Evolutionary conservation across 805 yeast genomes (phyloP), one percentile per base, ranked within the genome.

Genomic region (Wickerhamomyces canadensis): DNA sequence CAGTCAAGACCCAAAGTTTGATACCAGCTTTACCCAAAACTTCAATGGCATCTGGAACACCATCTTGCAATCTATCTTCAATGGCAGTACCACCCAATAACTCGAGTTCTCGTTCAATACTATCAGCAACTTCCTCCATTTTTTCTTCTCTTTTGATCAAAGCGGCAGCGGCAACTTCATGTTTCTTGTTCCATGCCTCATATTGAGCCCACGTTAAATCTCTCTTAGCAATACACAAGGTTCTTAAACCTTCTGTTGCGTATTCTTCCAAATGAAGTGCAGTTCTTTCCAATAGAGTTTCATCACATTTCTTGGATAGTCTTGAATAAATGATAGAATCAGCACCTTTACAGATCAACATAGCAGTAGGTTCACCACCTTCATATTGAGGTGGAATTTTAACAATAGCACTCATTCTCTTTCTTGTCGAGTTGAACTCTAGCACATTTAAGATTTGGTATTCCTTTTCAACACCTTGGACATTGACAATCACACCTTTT

Each of bases 11-110:
- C 94, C 94, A 84, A 36, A 84, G 63, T 57, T 84, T 84, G 38
- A 84, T 80, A 56, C 94, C 93, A 7, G 93, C 93, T 45, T 76
- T 67, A 13, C 75, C 83, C 38, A 84, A 64, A 6, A 78, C 55
- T 7, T 79, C 74, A 52, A 84, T 84, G 13, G 91, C 74, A 49
- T 83, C 93, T 3, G 93, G 91, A 37, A 84, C 94, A 63, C 93
- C 93, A 49, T 81, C 87, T 60, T 84, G 94, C 43, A 84, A 63
- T 55, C 88, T 69, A 65, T 84, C 94, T 58, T 84, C 94, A 58
- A 84, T 84, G n/a, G 93, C 93, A 33, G 93, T 84, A 46, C 91
- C 93, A 51, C 94, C 94, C 22, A 81, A 58, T 36, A 84, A 61
- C 12, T 67, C 68, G 49, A 84, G 65, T 30, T 81, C 78, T 31